Conservation (phyloP, 495 filamentous ascomycete species). For the Massariosphaeria phaeospora region DNA sequence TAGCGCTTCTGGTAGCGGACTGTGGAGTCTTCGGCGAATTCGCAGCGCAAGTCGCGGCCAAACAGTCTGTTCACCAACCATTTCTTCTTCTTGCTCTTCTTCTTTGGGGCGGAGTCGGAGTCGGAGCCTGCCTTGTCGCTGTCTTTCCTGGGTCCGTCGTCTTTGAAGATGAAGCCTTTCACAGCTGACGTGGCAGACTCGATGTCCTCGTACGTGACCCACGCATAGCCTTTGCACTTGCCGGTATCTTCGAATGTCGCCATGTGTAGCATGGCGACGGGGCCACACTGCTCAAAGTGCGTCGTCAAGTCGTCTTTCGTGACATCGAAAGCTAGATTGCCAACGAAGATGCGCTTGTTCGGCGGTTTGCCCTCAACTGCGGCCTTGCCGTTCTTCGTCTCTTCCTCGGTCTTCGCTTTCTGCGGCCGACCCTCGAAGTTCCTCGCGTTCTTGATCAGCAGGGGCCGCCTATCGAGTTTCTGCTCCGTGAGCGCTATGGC, state of each 20-base stretch:
- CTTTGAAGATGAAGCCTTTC: conserved; percentile 61
- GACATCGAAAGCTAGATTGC: conserved; percentile 80
- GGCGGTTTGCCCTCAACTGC: conserved; percentile 47
- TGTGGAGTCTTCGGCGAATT: conserved; percentile 86
- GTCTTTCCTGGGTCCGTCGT: conserved; percentile 37
- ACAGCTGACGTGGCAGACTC: conserved; percentile 73
- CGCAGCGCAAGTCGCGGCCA: conserved; percentile 75
- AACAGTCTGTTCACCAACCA: conserved; percentile 77
- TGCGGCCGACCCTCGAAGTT: conserved; percentile 75
- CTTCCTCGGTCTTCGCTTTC: conserved; percentile 49
- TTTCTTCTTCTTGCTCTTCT: conserved; percentile 60
- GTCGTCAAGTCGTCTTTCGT: conserved; percentile 73
- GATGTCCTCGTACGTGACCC: conserved; percentile 81
- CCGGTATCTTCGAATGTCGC: conserved; percentile 95
- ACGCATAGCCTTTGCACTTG: conserved; percentile 96
- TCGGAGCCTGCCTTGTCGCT: conserved; percentile 40
- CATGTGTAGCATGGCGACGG: conserved; percentile 70
- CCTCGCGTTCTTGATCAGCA: conserved; percentile 88
- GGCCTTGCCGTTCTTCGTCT: conserved; percentile 35
- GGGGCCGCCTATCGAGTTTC: conserved; percentile 64
- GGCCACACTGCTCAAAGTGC: conserved; percentile 79
- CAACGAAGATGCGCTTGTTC: conserved; percentile 79
- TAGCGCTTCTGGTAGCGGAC: conserved; percentile 89
- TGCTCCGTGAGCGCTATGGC: conserved; percentile 78
- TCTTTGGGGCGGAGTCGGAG: conserved; percentile 39